These are phyloP conservation scores for Primulina eburnea DNA, from an alignment of 257 asterid genomes.

Conservation along the genomic window DNA sequence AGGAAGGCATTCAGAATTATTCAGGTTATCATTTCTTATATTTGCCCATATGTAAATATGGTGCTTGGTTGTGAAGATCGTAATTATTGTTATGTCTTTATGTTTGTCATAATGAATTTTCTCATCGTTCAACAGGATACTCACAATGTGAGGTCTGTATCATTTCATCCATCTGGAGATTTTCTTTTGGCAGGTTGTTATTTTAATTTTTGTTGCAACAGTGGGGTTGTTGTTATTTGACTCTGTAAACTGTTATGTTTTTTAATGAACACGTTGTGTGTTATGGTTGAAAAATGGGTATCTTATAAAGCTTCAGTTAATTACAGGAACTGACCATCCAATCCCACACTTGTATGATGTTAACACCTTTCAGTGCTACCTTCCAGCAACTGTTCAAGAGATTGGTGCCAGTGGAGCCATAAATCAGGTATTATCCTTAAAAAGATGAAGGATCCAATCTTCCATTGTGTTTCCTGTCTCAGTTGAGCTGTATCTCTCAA, in stretches of 20 bases:
- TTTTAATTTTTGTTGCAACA: background rate
- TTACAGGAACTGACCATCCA: slow-evolving; percentile 81
- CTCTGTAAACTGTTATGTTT: slow-evolving; percentile 11
- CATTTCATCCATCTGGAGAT: slow-evolving; percentile 72
- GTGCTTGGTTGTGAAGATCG: slow-evolving; percentile 6
- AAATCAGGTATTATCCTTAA: slow-evolving; percentile 54
- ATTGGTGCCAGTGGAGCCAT: slow-evolving; percentile 61
- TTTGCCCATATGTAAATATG: slow-evolving; percentile 17
- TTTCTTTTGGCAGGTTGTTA: slow-evolving; percentile 76
- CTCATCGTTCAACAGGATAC: slow-evolving; percentile 50
- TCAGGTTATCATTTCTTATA: slow-evolving; percentile 46
- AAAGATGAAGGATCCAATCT: background rate
- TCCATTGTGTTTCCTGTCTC: slow-evolving; percentile 3
- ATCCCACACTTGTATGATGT: slow-evolving; percentile 77
- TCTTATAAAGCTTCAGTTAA: slow-evolving; percentile 24
- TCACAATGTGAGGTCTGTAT: slow-evolving; percentile 68
- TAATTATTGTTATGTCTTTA: slow-evolving; percentile 6
- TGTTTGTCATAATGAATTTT: slow-evolving; percentile 21
- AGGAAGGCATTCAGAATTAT: slow-evolving; percentile 78
- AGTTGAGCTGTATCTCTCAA: slow-evolving; percentile 8
- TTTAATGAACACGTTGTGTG: background rate
- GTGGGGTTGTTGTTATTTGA: slow-evolving; percentile 7
- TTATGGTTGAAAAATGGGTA: slow-evolving; percentile 12
- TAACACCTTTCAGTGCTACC: slow-evolving; percentile 78
- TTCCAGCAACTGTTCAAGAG: slow-evolving; percentile 64